Base-by-base conservation (phyloP, 2,329 filamentous ascomycete species). In the Apiospora arundinis region DNA sequence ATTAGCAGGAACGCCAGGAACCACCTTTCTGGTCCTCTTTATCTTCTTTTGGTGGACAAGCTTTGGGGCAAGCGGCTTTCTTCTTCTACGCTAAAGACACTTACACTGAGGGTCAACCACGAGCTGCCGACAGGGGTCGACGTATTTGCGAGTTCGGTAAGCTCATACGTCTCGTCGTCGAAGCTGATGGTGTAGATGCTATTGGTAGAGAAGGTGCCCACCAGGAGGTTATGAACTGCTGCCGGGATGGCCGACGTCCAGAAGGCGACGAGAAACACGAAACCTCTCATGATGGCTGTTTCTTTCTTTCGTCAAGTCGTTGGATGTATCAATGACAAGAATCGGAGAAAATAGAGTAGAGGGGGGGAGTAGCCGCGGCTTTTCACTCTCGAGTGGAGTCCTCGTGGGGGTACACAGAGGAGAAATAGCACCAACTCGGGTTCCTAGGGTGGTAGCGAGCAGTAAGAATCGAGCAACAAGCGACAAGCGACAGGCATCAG, bases 161-260 rank as follows among this genome's bases (percentile, higher is more conserved):
- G 49, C 7, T 68, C 56, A 45, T 70, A 45, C 12, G 70, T 28
- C 48, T 72, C 63, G 16, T 72, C 70, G 25, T 72, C 70, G 40
- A 72, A 72, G 40, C 56, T 44, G 48, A 72, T 14, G 16, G 70
- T 72, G 48, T 72, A 72, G 9, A 72, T 63, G 4, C 46, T 52
- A n/a, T 72, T 70, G 37, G 60, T 68, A 21, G 63, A 63, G 48
- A 72, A 72, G 1, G 70, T 72, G 14, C 70, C 70, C 8, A 72
- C 70, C 25, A 72, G 23, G 18, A 72, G 63, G 40, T 70, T 28
- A 14, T 72, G 70, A 0, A 49, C 46, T n/a, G 65, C 60, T 25
- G 70, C 70, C 9, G 32, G 12, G 18, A 40, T 23, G 56, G 32
- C 18, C 18, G 32, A 18, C 18, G 56, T 12, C 56, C 56, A 63